Conservation (phyloP, 495 filamentous ascomycete species). For the Aspergillus conjunctus region DNA sequence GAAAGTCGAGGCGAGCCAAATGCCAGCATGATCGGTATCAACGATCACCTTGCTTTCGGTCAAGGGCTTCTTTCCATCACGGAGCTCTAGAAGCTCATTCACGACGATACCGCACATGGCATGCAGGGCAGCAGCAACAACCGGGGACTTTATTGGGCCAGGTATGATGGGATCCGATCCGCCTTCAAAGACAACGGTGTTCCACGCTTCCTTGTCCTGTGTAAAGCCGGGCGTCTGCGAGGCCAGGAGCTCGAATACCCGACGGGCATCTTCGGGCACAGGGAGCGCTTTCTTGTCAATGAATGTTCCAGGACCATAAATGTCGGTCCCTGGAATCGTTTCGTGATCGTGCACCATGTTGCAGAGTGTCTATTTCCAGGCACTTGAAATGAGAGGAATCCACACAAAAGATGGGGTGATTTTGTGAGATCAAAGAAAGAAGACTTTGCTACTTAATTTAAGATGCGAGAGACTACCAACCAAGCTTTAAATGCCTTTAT, state of each 20-base stretch:
- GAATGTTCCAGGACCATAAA: constrained; percentile 36
- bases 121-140: constrained; percentile 33
- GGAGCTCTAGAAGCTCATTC: constrained; percentile 32
- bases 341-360: too few species aligned
- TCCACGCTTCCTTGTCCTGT: constrained; percentile 24
- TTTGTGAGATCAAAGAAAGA: too few species aligned
- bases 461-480: too few species aligned
- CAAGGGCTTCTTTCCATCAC: constrained; percentile 23
- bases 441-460: too few species aligned
- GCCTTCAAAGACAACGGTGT: constrained; percentile 35
- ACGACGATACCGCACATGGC: constrained; percentile 34
- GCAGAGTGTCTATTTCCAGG: too few species aligned
- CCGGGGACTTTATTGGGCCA: constrained; percentile 31
- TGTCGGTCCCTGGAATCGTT: constrained; percentile 1
- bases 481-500: too few species aligned
- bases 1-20: constrained; percentile 34
- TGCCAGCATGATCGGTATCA: constrained; percentile 34
- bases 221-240: constrained; percentile 30
- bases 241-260: constrained; percentile 31
- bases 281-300: constrained; percentile 31
- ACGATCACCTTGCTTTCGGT: constrained; percentile 21
- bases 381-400: too few species aligned
- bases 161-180: constrained; percentile 30
- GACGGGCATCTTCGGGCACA: constrained; percentile 30
- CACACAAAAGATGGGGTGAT: too few species aligned